Conservation (phyloP, 192 early-diverging fungal species). For the Linnemannia hyalina region DNA sequence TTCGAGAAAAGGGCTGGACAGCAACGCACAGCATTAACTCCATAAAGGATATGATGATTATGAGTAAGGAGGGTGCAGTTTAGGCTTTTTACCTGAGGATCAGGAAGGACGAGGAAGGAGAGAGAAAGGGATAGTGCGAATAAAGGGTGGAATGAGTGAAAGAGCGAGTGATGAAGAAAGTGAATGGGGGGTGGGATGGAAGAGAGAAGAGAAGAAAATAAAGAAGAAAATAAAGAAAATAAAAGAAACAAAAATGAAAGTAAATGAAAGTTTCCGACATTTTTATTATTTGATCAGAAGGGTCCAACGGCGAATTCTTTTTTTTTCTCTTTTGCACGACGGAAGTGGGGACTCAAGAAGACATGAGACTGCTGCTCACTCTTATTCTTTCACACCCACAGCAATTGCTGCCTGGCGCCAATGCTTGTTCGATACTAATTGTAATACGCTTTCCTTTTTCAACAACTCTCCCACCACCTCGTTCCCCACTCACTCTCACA, state of each 20-base stretch:
- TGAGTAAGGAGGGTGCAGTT: not conserved
- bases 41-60: not conserved
- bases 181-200: not conserved
- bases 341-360: not conserved
- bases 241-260: not conserved
- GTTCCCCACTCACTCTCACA: not conserved
- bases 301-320: not conserved
- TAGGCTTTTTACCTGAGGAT: not conserved
- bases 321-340: not conserved
- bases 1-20: not conserved
- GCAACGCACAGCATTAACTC: not conserved
- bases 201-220: not conserved
- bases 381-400: not conserved
- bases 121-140: not conserved
- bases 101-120: not conserved
- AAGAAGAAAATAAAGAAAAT: not conserved
- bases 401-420: too few species aligned
- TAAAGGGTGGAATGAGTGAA: not conserved
- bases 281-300: not conserved
- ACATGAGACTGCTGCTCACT: not conserved
- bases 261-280: not conserved
- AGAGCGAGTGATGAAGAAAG: not conserved
- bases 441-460: slow-evolving; percentile 6
- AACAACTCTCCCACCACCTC: not conserved
- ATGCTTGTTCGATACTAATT: not conserved